Evolutionary conservation across 768 basidiomycete genomes (phyloP), one percentile per base, ranked within the genome.

Genomic region (Sporobolomyces pararoseus): DNA sequence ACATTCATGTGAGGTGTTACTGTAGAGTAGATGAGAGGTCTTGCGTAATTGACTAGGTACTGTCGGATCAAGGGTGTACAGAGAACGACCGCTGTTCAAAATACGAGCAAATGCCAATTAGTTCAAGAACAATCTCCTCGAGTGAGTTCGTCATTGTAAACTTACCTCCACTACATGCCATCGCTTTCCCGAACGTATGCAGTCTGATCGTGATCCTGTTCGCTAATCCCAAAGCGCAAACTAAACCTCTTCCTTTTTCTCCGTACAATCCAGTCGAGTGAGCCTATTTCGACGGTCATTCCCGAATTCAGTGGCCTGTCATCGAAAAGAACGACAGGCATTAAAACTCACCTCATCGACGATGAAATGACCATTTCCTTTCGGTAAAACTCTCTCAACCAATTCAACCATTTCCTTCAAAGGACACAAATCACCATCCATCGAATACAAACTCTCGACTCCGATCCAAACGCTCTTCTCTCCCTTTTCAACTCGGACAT

Each of bases 221-320:
- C 76, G 89, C 88, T 46, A 93, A 79, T 0, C 88, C 90, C 17
- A 90, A 79, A 61, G 84, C 79, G 4, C 84, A 84, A 5, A 90
- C 89, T 4, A 91, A 78, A 0, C 94, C 93, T 47, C 85, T 82
- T 0, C 91, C 93, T 42, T 85, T 80, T 0, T 85, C 83, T 0
- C 94, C 93, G 78, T 92, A 95, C 12, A 97, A 82, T 0, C 94
- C 93, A 0, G 91, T 96, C 6, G 92, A 85, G 79, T 98, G 95
- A 0, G 95, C 95, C 78, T 75, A 42, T 21, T 47, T 23, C 46
- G 46, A 14, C 53, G 21, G 31, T 9, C 10, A 6, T 42, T 42
- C 39, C 39, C 17, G 9, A 9, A 9, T 9, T 42, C 17, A 42
- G 39, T 42, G 10, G 17, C 17, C 10, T 42, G 39, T 42, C n/a